Evolutionary conservation across 352 stramenopile genomes (phyloP), one percentile per base, ranked within the genome.

Genomic region (Phytophthora sansomeana): DNA sequence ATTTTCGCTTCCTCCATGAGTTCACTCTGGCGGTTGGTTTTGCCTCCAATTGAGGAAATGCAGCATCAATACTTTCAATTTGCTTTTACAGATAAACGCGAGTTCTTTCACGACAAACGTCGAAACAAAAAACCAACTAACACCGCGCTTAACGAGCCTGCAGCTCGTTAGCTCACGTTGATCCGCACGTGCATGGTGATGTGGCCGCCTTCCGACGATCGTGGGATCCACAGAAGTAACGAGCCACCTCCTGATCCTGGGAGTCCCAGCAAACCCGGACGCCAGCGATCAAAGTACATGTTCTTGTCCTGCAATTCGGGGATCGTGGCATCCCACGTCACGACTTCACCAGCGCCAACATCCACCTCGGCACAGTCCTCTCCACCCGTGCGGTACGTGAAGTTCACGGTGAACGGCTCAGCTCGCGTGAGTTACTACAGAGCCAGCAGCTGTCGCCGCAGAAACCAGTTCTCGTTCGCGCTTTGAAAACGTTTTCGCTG

Each of bases 221-320:
- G 58, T 4, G 79, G 77, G 7, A 88, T 60, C 76, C 76, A 85
- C 33, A 56, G 33, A 19, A 64, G 28, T n/a, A 64, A n/a, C n/a
- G 56, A 64, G 24, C 74, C 74, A 75, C 52, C 30, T 42, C 71
- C 24, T 62, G 33, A 69, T 71, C 65, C 33, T 55, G 71, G 30
- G 44, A 74, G 19, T 57, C 74, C 76, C 50, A 85, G 42, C 57
- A 76, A 54, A 70, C 76, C 39, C 72, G 46, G 66, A 72, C 80
- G 52, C 46, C 56, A 64, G 6, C 56, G 56, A 64, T 64, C 56
- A 6, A 64, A 21, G 36, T 64, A 64, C 56, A 85, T 46, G 9
- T 70, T 80, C 35, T 64, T 64, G 44, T 64, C 56, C 30, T 64
- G 56, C 24, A 64, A n/a, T 16, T 64, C 39, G 13, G 56, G 42